Conservation (phyloP, 2,329 filamentous ascomycete species). For the Penicillium sp. region DNA sequence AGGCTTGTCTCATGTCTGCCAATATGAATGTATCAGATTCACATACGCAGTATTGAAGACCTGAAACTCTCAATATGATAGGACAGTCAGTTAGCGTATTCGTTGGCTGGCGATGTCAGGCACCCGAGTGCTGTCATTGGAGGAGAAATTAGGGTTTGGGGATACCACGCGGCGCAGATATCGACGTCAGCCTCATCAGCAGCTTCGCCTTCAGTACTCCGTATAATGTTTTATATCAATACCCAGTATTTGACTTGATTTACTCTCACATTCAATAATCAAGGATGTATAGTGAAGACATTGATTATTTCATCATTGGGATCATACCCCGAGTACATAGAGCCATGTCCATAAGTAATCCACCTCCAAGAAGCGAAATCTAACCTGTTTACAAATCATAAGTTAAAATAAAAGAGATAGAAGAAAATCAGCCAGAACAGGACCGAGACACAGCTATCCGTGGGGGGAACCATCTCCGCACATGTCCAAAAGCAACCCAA, state of each 20-base stretch:
- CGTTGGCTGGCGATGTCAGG: not conserved
- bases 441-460: slow-evolving; percentile 2
- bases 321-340: slow-evolving; percentile 1
- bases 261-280: too few relatives aligned
- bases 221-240: too few relatives aligned
- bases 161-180: too few relatives aligned
- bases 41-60: too few relatives aligned
- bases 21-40: too few relatives aligned
- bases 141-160: slow-evolving; percentile 1
- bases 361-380: slow-evolving; percentile 25
- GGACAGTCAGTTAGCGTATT: slow-evolving; percentile 1
- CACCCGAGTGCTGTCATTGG: slow-evolving; percentile 11
- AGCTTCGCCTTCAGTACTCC: too few relatives aligned
- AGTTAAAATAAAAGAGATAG: slow-evolving; percentile 14
- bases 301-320: slow-evolving; percentile 7
- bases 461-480: not conserved
- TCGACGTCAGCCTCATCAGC: too few relatives aligned
- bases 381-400: slow-evolving; percentile 26
- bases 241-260: too few relatives aligned
- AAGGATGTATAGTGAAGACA: not conserved
- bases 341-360: slow-evolving; percentile 3
- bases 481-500: slow-evolving; percentile 18
- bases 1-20: too few relatives aligned
- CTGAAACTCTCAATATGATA: not conserved
- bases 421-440: slow-evolving; percentile 18